Conservation (phyloP, 495 filamentous ascomycete species). For the Podospora pseudopauciseta region DNA sequence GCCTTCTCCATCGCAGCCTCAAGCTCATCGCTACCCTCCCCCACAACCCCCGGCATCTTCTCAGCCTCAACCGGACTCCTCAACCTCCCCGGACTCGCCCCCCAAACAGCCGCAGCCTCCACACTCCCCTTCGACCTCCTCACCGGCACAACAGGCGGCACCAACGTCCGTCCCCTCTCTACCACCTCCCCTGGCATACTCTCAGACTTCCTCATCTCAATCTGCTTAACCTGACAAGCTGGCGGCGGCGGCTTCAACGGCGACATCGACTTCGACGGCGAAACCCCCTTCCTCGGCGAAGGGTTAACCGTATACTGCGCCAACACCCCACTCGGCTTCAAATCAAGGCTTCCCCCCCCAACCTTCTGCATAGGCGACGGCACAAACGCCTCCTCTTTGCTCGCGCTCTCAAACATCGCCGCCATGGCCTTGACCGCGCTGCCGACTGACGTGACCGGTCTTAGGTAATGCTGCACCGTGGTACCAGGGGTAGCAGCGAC, state of each 20-base stretch:
- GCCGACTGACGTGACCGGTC: slow-evolving; percentile 9
- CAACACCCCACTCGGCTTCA: slow-evolving; percentile 22
- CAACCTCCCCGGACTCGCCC: background rate
- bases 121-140: background rate
- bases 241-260: background rate
- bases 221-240: background rate
- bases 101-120: background rate
- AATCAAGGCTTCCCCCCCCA: slow-evolving; percentile 1
- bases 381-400: slow-evolving; percentile 14
- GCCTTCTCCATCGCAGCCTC: background rate
- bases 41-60: background rate
- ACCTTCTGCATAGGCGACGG: slow-evolving; percentile 10
- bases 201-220: background rate
- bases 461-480: slow-evolving; percentile 9
- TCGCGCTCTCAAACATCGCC: slow-evolving; percentile 40
- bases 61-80: background rate
- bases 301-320: slow-evolving; percentile 32
- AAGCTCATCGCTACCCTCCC: background rate
- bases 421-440: slow-evolving; percentile 45
- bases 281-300: slow-evolving; percentile 12
- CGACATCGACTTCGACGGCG: background rate
- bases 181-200: background rate
- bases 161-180: background rate
- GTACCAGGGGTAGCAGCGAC: background rate
- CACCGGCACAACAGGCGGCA: background rate